A percentile compares a stretch with the other conserved stretches of the same genome.
Evolutionary conservation across 148 eudicot species (phyloP).

Genomic region (Polygonum maritimum): DNA sequence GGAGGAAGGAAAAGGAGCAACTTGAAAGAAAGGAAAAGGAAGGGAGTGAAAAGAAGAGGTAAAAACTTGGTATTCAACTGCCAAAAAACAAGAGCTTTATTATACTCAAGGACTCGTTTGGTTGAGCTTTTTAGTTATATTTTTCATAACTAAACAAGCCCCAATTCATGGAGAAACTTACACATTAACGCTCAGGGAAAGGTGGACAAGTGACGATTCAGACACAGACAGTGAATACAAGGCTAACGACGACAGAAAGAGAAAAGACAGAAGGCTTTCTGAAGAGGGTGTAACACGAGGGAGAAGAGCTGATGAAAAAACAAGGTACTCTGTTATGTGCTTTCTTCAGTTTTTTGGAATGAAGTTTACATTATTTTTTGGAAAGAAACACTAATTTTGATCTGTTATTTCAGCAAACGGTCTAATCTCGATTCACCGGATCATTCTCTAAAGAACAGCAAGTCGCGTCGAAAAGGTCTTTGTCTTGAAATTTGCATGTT

Average conservation of each 20-base stretch:
- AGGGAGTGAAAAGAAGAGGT: slow-evolving; percentile 4
- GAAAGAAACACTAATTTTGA: not conserved
- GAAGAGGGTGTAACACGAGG: not conserved
- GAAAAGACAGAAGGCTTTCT: not conserved
- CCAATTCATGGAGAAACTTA: not conserved
- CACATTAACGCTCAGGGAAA: slow-evolving; percentile 1
- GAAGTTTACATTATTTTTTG: not conserved
- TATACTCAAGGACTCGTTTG: no score
- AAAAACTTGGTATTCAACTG: not conserved
- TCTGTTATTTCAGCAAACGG: not conserved
- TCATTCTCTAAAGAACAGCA: not conserved
- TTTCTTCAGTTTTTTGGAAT: not conserved
- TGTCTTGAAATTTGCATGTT: not conserved
- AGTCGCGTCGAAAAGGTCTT: slow-evolving; percentile 3
- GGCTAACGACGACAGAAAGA: not conserved
- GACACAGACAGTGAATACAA: not conserved
- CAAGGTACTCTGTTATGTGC: not conserved
- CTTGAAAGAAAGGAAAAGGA: slow-evolving; percentile 1
- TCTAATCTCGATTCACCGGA: not conserved
- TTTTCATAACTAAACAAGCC: not conserved
- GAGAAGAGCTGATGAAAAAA: not conserved
- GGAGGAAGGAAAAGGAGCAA: slow-evolving; percentile 6
- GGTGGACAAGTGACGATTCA: not conserved
- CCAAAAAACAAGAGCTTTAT: not conserved
- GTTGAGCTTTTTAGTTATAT: no score